Conservation (phyloP, 306 rosid species). For the Quercus bicolor region DNA sequence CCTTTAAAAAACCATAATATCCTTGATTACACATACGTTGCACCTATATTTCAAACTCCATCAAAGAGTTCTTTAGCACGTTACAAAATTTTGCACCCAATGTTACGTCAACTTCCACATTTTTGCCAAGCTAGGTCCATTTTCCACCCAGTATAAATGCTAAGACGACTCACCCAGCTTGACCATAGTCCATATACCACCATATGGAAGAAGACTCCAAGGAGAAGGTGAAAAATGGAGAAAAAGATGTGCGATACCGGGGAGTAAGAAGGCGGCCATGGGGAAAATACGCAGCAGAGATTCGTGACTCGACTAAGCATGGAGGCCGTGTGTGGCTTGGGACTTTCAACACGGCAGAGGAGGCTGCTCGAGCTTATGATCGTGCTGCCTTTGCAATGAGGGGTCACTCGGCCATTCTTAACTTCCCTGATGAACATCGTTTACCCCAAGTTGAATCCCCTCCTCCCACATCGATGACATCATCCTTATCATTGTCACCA, state of each 20-base stretch:
- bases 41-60: background rate
- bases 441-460: background rate
- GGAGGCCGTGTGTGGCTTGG: slow-evolving; percentile 73
- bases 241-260: slow-evolving; percentile 13
- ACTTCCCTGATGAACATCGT: slow-evolving; percentile 50
- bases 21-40: background rate
- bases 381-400: slow-evolving; percentile 65
- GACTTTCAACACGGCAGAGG: slow-evolving; percentile 53
- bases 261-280: slow-evolving; percentile 39
- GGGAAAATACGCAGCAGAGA: slow-evolving; percentile 45
- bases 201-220: slow-evolving; percentile 3
- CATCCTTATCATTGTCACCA: background rate
- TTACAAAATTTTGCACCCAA: background rate
- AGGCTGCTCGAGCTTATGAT: slow-evolving; percentile 74
- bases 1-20: background rate
- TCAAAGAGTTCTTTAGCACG: background rate
- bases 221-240: background rate
- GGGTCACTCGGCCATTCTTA: slow-evolving; percentile 62
- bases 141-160: slow-evolving; percentile 17
- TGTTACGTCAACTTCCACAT: background rate
- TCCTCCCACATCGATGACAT: background rate
- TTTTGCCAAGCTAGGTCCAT: background rate
- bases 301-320: slow-evolving; percentile 30
- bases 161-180: background rate
- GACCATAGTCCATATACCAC: background rate